A percentile compares a stretch with the other conserved stretches of the same genome.
Conservation (phyloP, 495 filamentous ascomycete species). For the Penicillium ochrochloron region DNA sequence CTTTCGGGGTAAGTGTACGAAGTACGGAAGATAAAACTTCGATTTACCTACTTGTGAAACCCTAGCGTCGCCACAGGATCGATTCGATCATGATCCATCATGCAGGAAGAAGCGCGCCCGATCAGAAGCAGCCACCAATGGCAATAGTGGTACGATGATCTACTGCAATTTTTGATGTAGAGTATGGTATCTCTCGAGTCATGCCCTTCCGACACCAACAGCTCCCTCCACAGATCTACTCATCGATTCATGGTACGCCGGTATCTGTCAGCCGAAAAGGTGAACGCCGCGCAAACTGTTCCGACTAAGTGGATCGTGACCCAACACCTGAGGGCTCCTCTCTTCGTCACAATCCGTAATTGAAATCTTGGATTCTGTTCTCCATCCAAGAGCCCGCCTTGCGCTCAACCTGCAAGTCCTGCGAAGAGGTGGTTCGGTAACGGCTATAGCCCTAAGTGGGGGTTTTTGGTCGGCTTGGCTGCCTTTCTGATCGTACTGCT, state of each 20-base stretch:
- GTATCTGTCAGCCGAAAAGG: background rate
- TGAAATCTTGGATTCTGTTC: background rate
- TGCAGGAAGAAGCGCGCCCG: background rate
- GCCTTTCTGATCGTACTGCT: background rate
- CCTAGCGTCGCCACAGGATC: conserved; percentile 1
- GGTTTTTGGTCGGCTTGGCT: background rate
- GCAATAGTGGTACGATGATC: background rate
- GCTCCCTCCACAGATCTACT: background rate
- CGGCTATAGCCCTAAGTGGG: conserved; percentile 1
- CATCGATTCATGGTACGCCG: conserved; percentile 3
- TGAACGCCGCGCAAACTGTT: conserved; percentile 3
- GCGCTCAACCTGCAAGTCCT: background rate
- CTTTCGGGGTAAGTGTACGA: background rate
- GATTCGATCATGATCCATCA: background rate
- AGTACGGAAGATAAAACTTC: background rate
- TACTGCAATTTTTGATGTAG: background rate
- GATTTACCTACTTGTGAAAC: background rate
- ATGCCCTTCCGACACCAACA: background rate
- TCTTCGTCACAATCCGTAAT: conserved; percentile 3
- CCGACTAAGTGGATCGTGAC: conserved; percentile 9
- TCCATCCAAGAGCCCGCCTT: background rate
- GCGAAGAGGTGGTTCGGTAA: background rate
- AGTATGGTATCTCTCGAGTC: background rate
- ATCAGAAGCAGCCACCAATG: background rate
- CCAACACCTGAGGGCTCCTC: background rate